phyloP scores from a whole-genome alignment of 257 asterid species.

The Avicennia marina region DNA sequence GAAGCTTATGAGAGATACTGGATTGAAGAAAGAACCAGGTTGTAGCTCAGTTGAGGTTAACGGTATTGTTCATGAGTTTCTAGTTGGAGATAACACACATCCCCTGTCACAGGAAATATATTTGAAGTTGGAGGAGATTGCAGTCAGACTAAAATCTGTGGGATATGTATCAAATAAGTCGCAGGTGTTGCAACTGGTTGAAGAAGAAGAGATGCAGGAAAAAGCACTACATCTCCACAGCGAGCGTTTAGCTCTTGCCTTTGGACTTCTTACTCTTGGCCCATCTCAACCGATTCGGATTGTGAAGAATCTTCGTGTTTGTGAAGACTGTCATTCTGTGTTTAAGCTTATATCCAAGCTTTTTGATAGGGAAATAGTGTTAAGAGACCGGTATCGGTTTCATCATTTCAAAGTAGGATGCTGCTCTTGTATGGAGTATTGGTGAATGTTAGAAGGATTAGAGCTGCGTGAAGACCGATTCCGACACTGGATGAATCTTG shows the following conservation, averaged over 20 bases:
- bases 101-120: conserved; percentile 48
- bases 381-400: conserved; percentile 77
- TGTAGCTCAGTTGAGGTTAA: conserved; percentile 69
- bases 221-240: conserved; percentile 62
- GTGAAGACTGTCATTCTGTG: conserved; percentile 63
- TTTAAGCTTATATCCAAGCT: conserved; percentile 61
- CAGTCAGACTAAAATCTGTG: conserved; percentile 25
- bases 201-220: conserved; percentile 70
- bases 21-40: conserved; percentile 81
- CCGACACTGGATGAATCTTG: conserved; percentile 2
- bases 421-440: conserved; percentile 69
- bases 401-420: conserved; percentile 63
- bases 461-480: too few relatives aligned
- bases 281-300: conserved; percentile 57
- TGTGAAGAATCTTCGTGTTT: conserved; percentile 74
- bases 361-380: conserved; percentile 55
- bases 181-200: conserved; percentile 58
- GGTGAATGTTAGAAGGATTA: too few relatives aligned
- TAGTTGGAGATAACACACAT: conserved; percentile 57
- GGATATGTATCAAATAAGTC: conserved; percentile 55
- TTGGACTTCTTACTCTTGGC: conserved; percentile 45
- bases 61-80: conserved; percentile 63
- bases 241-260: conserved; percentile 75
- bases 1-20: conserved; percentile 56
- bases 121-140: conserved; percentile 60